Evolutionary conservation across 2,329 filamentous ascomycete genomes (phyloP).

Genomic region (Daldinia sp.): DNA sequence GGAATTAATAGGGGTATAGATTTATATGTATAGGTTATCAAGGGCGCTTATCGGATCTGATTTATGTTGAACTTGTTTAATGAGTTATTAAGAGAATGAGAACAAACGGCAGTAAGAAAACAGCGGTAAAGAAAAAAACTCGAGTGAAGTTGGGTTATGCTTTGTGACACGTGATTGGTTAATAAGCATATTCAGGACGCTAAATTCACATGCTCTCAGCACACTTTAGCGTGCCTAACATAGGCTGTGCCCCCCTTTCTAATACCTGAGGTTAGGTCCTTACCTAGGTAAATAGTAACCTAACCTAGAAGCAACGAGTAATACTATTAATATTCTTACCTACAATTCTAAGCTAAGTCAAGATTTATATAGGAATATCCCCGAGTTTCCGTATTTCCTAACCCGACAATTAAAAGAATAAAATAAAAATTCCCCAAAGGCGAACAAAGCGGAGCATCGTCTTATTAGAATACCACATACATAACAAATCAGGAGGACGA

Average conservation of each 20-base stretch:
- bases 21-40: too few relatives aligned
- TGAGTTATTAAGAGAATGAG: not conserved
- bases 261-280: too few relatives aligned
- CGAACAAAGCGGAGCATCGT: not conserved
- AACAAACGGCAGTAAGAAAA: too few relatives aligned
- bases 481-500: not conserved
- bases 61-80: too few relatives aligned
- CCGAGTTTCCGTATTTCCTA: not conserved
- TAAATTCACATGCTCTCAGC: too few relatives aligned
- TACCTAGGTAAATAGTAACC: not conserved
- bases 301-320: not conserved
- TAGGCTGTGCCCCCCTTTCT: too few relatives aligned
- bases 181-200: not conserved
- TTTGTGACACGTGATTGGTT: slow-evolving; percentile 15
- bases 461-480: not conserved
- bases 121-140: too few relatives aligned
- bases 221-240: too few relatives aligned
- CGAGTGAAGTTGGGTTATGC: slow-evolving; percentile 20
- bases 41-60: too few relatives aligned
- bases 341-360: not conserved
- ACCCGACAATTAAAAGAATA: not conserved
- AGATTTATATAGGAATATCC: not conserved
- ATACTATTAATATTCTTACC: not conserved
- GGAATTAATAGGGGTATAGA: too few relatives aligned
- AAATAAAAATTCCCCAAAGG: not conserved